Evolutionary conservation across 306 rosid genomes (phyloP).

Genomic region (Trichosanthes cucumerina): DNA sequence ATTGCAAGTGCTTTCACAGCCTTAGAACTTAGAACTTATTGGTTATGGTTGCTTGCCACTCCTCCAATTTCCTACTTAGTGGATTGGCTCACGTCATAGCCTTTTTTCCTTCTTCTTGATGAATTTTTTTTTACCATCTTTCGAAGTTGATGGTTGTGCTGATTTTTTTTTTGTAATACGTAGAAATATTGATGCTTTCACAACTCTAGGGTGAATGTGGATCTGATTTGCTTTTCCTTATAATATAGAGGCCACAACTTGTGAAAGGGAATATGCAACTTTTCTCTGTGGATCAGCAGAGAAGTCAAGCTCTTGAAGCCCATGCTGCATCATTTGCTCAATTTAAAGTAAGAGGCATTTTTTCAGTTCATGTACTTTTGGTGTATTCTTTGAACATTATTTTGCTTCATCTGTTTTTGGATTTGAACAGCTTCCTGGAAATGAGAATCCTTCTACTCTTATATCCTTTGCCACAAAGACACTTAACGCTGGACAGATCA

Average conservation of each 20-base stretch:
- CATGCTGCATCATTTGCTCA: constrained; percentile 98
- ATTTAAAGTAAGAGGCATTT: constrained; percentile 44
- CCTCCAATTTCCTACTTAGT: background rate
- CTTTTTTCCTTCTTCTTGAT: background rate
- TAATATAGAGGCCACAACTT: constrained; percentile 75
- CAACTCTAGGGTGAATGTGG: constrained; percentile 7
- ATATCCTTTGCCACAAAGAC: constrained; percentile 91
- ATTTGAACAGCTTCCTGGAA: constrained; percentile 70
- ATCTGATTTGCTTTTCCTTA: constrained; percentile 11
- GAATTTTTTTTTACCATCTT: background rate
- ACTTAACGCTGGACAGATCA: constrained; percentile 86
- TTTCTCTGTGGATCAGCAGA: constrained; percentile 92
- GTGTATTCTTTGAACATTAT: background rate
- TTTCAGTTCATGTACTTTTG: background rate
- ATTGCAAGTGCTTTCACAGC: background rate
- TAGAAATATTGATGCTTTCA: background rate
- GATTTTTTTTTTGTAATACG: background rate
- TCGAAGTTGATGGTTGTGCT: background rate
- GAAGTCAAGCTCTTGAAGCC: constrained; percentile 99
- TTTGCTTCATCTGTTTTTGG: background rate
- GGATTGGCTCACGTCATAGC: background rate
- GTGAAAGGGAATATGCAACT: constrained; percentile 99
- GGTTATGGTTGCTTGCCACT: background rate
- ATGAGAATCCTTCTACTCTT: constrained; percentile 75
- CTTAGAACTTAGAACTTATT: background rate